Base-by-base conservation (phyloP, 345 rosid species). In the Barbarea vulgaris region DNA sequence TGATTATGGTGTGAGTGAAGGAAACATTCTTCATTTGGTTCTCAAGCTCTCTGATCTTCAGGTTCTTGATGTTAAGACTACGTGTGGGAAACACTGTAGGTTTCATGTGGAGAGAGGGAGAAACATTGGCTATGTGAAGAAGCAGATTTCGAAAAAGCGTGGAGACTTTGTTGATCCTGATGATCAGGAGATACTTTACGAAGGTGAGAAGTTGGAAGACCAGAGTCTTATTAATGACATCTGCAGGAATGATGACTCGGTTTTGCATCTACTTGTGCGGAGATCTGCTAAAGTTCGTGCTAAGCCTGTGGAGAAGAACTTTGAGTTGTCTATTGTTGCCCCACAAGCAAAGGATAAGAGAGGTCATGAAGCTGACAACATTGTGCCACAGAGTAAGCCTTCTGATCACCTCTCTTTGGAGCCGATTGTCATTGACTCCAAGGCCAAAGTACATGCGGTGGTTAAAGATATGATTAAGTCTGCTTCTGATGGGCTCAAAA, bases 11-110 rank as follows among this genome's bases (percentile, higher is more conserved):
- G 89, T 91, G 3, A 65, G 73, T 6, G 81, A 89, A 60, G 95
- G 97, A 2, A 85, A 91, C 76, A 86, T 89, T 19, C 80, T 91
- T 47, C 95, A 91, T 81, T 61, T 91, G 83, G 91, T 91, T 52
- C 87, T 91, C 17, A 91, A 79, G 88, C 87, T 87, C 42, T 84
- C 88, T 25, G 87, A 91, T 77, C 85, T 91, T 47, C 95, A 83
- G 81, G 81, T 81, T 48, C 87, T 91, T 52, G 82, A 77, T 62
- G 95, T 91, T 7, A 86, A 63, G 83, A 89, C 93, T 6, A 47
- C 75, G 0, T 70, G 79, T 28, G 95, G 95, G 47, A 86, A 87
- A 63, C 89, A 85, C 34, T 85, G 85, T 34, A 79, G 84, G 3
- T 82, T 87, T 70, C 78, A 75, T 65, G 93, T 87, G 1, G 86